Evolutionary conservation across 208 protist species (phyloP), one percentile per base, ranked within the genome.

Genomic region (Kentomonas sorsogonicus): DNA sequence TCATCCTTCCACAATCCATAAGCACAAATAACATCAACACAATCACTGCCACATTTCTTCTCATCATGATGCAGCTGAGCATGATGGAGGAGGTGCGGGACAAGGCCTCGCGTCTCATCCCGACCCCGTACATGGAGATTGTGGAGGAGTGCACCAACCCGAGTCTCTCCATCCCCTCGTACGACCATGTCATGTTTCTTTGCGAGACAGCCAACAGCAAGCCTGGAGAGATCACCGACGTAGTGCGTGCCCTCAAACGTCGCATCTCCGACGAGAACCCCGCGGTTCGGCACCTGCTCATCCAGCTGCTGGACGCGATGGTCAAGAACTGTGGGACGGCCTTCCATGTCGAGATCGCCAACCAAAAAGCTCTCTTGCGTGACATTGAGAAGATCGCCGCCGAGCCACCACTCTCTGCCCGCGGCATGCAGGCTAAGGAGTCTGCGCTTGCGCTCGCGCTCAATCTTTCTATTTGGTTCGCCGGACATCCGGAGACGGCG

Each of bases 401-500:
- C 31, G 36, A 58, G 11, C 74, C 74, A 29, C 74, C 77, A 10
- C 66, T 65, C 13, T 73, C 66, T 0, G 77, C 79, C 16, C 67
- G 65, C n/a, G 77, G 72, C 11, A 70, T 72, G 55, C 64, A 77
- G 43, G 69, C 86, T 31, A 76, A 70, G 40, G 60, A 82, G 62
- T 72, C 77, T 16, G 86, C 86, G 3, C 67, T 88, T 11, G 45
- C 63, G 46, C 74, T 94, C n/a, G 78, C 84, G 16, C 63, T 89
- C 22, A 91, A 94, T 71, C 59, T 94, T 16, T 87, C 80, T 53
- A 72, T 89, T 51, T 94, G 86, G 83, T 94, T 94, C 54, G 67
- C 77, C 25, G 72, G 74, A 1, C 80, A 94, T 66, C 80, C 78
- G 0, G 79, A 86, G 39, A 53, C 66, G 11, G 66, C 71, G 31